Base-by-base conservation (phyloP, 2,329 filamentous ascomycete species). In the Paracorniculantispora psalliotae region DNA sequence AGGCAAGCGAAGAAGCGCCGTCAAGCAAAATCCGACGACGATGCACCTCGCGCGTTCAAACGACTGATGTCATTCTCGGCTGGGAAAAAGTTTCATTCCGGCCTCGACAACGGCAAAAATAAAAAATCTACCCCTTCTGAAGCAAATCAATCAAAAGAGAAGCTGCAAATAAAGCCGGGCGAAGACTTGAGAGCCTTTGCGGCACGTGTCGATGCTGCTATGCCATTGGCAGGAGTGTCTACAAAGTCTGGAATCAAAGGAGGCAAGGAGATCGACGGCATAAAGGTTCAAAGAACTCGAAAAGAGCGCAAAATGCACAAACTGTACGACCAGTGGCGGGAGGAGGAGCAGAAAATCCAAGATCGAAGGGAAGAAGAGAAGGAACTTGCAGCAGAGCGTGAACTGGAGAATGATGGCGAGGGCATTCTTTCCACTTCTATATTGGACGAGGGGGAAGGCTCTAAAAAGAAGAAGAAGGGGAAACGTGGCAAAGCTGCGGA, bases 1-100 rank as follows among this genome's bases (percentile, higher is more conserved):
- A 62, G 64, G 57, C 30, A 62, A 63, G 48, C 64, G 61, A 83
- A 76, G 67, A 79, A 73, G 69, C 63, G 69, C 59, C 62, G 67
- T 52, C 80, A 81, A 76, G 75, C 75, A 60, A 86, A 61, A 53
- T 72, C 71, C 30, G 78, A 82, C 41, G 87, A 96, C 71, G 94
- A 97, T 74, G 92, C 90, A 1, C 94, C 94, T 0, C 89, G 91
- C 65, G 91, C 89, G 1, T 99, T 99, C 73, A 84, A 85, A 62
- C 86, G 92, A 13, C 76, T 97, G 62, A 94, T 97, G 89, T 85
- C 89, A 35, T 83, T 86, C 64, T 83, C 87, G 43, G 73, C 78
- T 17, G 72, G 84, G n/a, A 86, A 85, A 68, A 82, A 79, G 61
- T 72, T 81, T 10, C 80, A 81, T 5, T 83, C 81, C 10, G 86